Conservation (phyloP, 371 early-diverging fungal species). For the Lichtheimia ornata region DNA sequence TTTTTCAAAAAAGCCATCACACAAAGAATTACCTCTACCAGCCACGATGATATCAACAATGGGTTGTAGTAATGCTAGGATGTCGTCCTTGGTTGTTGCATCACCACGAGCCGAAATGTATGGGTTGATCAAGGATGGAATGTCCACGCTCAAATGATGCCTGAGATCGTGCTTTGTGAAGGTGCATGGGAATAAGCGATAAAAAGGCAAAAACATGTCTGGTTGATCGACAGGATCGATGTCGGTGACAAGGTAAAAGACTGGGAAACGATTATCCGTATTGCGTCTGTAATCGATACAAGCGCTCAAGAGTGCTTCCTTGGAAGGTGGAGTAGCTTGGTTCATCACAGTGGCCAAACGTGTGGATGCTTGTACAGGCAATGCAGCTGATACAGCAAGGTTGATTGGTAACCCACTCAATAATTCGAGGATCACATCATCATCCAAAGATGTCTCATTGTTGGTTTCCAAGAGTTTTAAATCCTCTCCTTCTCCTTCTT, state of each 20-base stretch:
- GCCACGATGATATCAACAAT: slow-evolving; percentile 31
- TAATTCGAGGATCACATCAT: slow-evolving; percentile 25
- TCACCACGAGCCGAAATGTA: not conserved
- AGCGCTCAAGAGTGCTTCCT: slow-evolving; percentile 18
- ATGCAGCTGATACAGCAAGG: slow-evolving; percentile 28
- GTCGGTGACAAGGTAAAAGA: slow-evolving; percentile 26
- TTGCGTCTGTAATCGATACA: slow-evolving; percentile 26
- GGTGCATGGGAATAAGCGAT: slow-evolving; percentile 26
- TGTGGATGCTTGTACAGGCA: slow-evolving; percentile 22
- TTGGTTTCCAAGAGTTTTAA: not conserved
- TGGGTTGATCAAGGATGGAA: slow-evolving; percentile 12
- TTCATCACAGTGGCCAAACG: slow-evolving; percentile 10
- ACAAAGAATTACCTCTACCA: slow-evolving; percentile 20
- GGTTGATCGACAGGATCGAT: not conserved
- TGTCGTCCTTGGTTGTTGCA: slow-evolving; percentile 11
- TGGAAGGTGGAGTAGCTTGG: not conserved
- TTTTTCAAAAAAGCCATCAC: not conserved
- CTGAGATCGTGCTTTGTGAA: slow-evolving; percentile 27
- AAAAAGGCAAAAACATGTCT: slow-evolving; percentile 2
- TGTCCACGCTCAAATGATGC: slow-evolving; percentile 14
- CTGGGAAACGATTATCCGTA: slow-evolving; percentile 22
- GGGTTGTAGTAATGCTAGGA: slow-evolving; percentile 17
- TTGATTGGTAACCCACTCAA: slow-evolving; percentile 33
- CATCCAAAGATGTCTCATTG: slow-evolving; percentile 8
- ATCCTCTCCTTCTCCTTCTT: not conserved